Evolutionary conservation across 305 asterid genomes (phyloP).

Genomic region (Fraxinus latifolia): DNA sequence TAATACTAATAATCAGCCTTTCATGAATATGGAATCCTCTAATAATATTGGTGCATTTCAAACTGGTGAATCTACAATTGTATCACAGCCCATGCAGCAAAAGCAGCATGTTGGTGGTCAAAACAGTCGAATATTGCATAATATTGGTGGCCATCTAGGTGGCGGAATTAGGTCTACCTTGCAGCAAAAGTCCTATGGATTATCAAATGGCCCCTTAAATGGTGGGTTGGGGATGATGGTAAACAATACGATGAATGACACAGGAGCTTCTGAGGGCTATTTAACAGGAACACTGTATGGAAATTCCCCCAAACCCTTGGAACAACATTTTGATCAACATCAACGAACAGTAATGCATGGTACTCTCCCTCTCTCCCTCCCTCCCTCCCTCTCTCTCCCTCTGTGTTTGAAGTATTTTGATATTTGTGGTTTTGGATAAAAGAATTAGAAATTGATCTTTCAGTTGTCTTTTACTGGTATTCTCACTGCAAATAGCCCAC

Average conservation of each 20-base stretch:
- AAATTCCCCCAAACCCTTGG: conserved; percentile 53
- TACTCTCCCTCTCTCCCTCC: conserved; percentile 29
- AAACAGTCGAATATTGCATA: conserved; percentile 74
- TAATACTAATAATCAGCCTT: conserved; percentile 41
- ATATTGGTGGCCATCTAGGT: conserved; percentile 78
- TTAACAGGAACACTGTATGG: conserved; percentile 49
- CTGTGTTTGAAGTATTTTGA: background rate
- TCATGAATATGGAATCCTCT: conserved; percentile 57
- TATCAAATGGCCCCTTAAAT: conserved; percentile 57
- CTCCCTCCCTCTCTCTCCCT: background rate
- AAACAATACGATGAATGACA: conserved; percentile 54
- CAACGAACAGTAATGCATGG: conserved; percentile 61
- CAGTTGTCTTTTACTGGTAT: conserved; percentile 17
- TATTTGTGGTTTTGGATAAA: background rate
- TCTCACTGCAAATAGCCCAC: conserved; percentile 23
- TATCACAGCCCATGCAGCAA: conserved; percentile 69
- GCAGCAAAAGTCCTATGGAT: conserved; percentile 77
- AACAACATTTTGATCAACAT: conserved; percentile 62
- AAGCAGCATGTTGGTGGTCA: conserved; percentile 81
- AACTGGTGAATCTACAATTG: conserved; percentile 53
- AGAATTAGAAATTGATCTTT: conserved; percentile 12
- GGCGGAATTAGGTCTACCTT: conserved; percentile 71
- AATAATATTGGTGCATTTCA: conserved; percentile 52
- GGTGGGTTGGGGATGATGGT: conserved; percentile 77
- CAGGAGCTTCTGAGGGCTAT: conserved; percentile 60